These are phyloP conservation scores for Coemansia sp. DNA, from an alignment of 192 early-diverging fungal species.

Conservation along the genomic window DNA sequence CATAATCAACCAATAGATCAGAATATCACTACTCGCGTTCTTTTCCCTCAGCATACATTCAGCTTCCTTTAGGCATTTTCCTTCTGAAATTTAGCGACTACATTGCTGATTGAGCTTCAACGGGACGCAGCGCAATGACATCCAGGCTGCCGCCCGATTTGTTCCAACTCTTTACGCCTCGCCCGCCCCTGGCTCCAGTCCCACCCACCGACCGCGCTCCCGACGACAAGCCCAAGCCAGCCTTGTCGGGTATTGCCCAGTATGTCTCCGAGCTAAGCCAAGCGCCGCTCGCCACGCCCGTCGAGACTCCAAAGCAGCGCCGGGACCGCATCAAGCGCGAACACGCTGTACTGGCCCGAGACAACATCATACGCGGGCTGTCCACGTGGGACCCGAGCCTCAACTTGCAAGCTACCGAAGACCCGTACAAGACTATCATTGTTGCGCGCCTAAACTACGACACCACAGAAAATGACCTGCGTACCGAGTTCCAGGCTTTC, in stretches of 20 bases:
- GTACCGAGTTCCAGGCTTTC: constrained; percentile 74
- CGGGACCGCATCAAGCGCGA: constrained; percentile 40
- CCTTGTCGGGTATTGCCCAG: constrained; percentile 29
- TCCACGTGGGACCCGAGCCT: constrained; percentile 44
- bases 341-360: constrained; percentile 28
- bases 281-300: constrained; percentile 8
- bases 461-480: constrained; percentile 60
- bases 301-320: constrained; percentile 40
- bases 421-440: constrained; percentile 93
- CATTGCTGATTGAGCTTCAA: neutral
- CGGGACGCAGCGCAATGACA: constrained; percentile 20
- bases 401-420: constrained; percentile 69
- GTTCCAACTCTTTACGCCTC: constrained; percentile 47
- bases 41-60: neutral
- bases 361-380: constrained; percentile 32
- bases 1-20: neutral
- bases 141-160: constrained; percentile 47
- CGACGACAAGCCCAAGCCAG: constrained; percentile 23
- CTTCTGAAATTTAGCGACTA: neutral
- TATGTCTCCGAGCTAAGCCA: constrained; percentile 23
- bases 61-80: neutral
- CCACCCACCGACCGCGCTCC: constrained; percentile 31
- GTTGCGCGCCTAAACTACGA: constrained; percentile 70
- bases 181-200: constrained; percentile 29
- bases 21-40: neutral